Conservation (phyloP, 2,329 filamentous ascomycete species). For the Phialophora chinensis region DNA sequence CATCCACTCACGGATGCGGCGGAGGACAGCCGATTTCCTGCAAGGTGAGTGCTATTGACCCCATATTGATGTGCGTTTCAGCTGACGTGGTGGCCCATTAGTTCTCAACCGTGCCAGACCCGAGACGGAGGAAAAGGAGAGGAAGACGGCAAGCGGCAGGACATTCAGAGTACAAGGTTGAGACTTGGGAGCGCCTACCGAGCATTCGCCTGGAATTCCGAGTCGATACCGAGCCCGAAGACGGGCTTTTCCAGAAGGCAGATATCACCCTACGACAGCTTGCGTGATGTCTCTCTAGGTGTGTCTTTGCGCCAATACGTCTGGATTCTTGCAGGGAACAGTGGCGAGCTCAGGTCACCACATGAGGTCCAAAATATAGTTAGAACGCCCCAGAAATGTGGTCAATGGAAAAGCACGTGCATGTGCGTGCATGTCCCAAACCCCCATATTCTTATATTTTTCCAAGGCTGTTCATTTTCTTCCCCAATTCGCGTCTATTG, state of each 20-base stretch:
- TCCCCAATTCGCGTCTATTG: background rate
- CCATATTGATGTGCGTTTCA: background rate
- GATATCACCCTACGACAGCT: background rate
- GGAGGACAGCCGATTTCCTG: slow-evolving; percentile 95
- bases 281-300: background rate
- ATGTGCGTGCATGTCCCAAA: background rate
- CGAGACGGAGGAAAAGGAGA: slow-evolving; percentile 95
- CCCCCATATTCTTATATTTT: background rate
- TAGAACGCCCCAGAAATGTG: slow-evolving; percentile 1
- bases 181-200: background rate
- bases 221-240: background rate
- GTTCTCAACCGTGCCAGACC: slow-evolving; percentile 95
- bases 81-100: slow-evolving; percentile 46
- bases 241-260: background rate
- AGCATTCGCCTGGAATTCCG: background rate
- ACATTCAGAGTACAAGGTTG: slow-evolving; percentile 73
- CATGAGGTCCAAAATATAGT: background rate
- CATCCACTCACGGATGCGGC: slow-evolving; percentile 97
- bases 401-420: background rate
- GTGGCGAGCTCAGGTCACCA: background rate
- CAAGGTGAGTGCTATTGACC: slow-evolving; percentile 69
- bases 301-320: background rate
- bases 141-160: slow-evolving; percentile 95
- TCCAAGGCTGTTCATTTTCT: background rate
- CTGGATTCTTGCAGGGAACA: background rate